Evolutionary conservation across 1,284 basidiomycete genomes (phyloP).

Genomic region (Grifola frondosa): DNA sequence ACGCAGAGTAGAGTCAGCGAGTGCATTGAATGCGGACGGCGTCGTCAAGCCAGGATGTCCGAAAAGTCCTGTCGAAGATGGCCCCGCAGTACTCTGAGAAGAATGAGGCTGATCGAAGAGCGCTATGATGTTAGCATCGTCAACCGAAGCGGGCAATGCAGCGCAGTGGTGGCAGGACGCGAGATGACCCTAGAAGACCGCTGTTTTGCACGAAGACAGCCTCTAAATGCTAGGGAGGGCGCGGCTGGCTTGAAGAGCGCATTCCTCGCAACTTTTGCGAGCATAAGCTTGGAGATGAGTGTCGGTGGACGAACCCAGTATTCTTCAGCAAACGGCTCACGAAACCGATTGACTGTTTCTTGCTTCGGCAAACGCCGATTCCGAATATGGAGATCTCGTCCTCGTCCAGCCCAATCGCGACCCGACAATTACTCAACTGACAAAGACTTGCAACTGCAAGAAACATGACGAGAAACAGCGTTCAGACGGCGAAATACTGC

Average conservation of each 20-base stretch:
- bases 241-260: constrained; percentile 39
- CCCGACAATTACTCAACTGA: too few species aligned
- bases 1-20: constrained; percentile 70
- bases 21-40: constrained; percentile 59
- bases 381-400: too few species aligned
- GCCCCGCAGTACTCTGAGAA: constrained; percentile 36
- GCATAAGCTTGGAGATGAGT: constrained; percentile 43
- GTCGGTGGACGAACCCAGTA: too few species aligned
- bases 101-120: constrained; percentile 67
- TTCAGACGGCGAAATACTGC: too few species aligned
- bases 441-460: too few species aligned
- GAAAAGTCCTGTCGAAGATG: constrained; percentile 69
- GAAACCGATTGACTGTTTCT: background rate
- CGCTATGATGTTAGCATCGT: constrained; percentile 64
- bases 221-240: constrained; percentile 42
- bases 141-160: constrained; percentile 51
- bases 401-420: too few species aligned
- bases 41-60: constrained; percentile 61
- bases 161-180: constrained; percentile 36
- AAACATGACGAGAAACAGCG: too few species aligned
- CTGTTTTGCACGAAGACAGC: constrained; percentile 38
- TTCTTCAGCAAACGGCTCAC: too few species aligned
- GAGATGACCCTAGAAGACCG: constrained; percentile 15
- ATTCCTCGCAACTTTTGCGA: constrained; percentile 47
- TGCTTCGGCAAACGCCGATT: constrained; percentile 13